Conservation (phyloP, 2,329 filamentous ascomycete species). For the Colletotrichum sp. region DNA sequence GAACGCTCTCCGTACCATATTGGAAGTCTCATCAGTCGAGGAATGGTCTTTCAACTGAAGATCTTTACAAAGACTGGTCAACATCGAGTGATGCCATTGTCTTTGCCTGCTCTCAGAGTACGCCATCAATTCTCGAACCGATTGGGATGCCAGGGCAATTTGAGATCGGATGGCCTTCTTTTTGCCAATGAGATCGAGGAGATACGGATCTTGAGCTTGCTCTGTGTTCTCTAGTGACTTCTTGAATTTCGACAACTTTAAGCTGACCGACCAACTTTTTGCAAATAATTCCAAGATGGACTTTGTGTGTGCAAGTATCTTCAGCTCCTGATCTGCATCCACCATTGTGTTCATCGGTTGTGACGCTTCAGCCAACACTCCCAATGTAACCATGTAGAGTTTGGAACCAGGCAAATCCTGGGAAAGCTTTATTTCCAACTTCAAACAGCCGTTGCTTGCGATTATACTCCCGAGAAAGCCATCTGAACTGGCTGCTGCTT, state of each 20-base stretch:
- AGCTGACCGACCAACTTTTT: background rate
- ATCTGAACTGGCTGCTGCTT: background rate
- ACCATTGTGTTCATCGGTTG: background rate
- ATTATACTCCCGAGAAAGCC: accelerated
- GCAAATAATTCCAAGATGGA: background rate
- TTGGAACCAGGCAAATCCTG: background rate
- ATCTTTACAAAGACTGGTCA: background rate
- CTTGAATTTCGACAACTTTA: background rate
- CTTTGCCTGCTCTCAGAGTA: background rate
- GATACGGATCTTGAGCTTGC: background rate
- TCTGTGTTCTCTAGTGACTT: background rate
- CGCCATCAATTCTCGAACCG: background rate
- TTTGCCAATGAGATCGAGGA: background rate
- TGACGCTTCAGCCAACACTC: background rate
- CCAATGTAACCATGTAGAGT: background rate
- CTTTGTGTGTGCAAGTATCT: background rate
- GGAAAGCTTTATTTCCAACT: background rate
- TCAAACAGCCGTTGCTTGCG: background rate
- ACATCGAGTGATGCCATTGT: background rate
- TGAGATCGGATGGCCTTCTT: background rate
- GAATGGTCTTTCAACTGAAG: background rate
- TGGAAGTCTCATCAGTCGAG: background rate
- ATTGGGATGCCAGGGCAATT: background rate
- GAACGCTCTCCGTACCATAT: background rate
- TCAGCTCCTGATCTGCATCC: background rate